These are phyloP conservation scores for Pyrenophora teres DNA, from an alignment of 2,329 filamentous ascomycete genomes.

Conservation along the genomic window DNA sequence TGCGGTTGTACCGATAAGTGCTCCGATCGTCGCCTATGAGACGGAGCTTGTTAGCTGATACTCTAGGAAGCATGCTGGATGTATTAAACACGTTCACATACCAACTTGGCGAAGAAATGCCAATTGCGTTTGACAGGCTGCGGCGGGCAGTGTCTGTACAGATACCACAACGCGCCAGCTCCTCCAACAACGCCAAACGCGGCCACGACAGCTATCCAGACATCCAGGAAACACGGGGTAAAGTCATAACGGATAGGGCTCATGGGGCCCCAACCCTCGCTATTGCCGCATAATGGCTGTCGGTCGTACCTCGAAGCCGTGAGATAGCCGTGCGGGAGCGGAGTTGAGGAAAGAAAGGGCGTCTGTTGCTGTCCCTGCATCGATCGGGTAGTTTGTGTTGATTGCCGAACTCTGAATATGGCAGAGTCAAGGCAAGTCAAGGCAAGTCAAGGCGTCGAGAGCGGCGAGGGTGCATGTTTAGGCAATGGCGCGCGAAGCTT, in stretches of 20 bases:
- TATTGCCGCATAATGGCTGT: slow-evolving; percentile 83
- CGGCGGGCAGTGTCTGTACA: slow-evolving; percentile 71
- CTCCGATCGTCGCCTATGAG: slow-evolving; percentile 64
- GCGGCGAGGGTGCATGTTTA: slow-evolving; percentile 12
- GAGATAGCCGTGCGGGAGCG: slow-evolving; percentile 58
- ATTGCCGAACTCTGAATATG: slow-evolving; percentile 31
- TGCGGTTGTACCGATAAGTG: slow-evolving; percentile 69
- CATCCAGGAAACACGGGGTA: slow-evolving; percentile 95
- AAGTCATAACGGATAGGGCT: slow-evolving; percentile 89
- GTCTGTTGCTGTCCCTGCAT: slow-evolving; percentile 48
- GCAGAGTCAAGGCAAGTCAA: slow-evolving; percentile 25
- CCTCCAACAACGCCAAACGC: slow-evolving; percentile 80
- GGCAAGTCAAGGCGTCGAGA: slow-evolving; percentile 16
- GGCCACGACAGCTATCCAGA: slow-evolving; percentile 80
- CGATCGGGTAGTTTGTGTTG: slow-evolving; percentile 29
- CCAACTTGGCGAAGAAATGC: slow-evolving; percentile 93
- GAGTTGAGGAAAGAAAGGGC: slow-evolving; percentile 38
- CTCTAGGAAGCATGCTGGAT: background rate
- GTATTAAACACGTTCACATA: slow-evolving; percentile 46
- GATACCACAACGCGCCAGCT: slow-evolving; percentile 76
- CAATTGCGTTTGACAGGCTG: slow-evolving; percentile 77
- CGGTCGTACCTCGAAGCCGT: slow-evolving; percentile 48
- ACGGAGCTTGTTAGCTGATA: slow-evolving; percentile 15
- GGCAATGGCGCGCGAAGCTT: slow-evolving; percentile 8
- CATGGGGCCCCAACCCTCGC: slow-evolving; percentile 93